Conservation (phyloP, 331 rosid genomes). For the Erythrophleum ivorense region DNA sequence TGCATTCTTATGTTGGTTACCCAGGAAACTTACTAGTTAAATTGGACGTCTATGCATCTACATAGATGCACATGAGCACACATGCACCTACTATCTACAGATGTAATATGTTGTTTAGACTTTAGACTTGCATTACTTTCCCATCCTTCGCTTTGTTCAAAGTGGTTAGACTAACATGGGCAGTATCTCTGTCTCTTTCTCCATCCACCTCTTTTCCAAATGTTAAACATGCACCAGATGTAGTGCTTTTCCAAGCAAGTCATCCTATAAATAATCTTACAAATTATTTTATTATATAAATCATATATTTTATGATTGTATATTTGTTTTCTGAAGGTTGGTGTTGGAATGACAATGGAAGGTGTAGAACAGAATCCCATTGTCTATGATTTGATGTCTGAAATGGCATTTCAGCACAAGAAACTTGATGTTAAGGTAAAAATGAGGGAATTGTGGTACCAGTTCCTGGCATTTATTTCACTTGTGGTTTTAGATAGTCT, state of each 20-base stretch:
- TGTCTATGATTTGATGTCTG: slow-evolving; percentile 81
- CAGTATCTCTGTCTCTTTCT: background rate
- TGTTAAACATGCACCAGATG: background rate
- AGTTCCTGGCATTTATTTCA: slow-evolving; percentile 31
- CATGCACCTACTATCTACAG: background rate
- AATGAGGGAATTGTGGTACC: slow-evolving; percentile 21
- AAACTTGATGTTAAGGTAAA: slow-evolving; percentile 71
- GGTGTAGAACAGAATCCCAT: slow-evolving; percentile 86
- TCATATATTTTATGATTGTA: slow-evolving; percentile 6
- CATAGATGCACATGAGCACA: background rate
- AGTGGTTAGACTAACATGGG: background rate
- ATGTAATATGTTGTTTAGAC: background rate
- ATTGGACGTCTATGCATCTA: background rate
- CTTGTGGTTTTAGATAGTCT: slow-evolving; percentile 21
- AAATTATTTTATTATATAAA: slow-evolving; percentile 11
- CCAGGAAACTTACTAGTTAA: background rate
- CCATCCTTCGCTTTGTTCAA: slow-evolving; percentile 13
- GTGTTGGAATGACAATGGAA: slow-evolving; percentile 93
- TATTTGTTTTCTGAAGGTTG: slow-evolving; percentile 63
- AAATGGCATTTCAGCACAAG: slow-evolving; percentile 72
- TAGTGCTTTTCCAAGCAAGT: slow-evolving; percentile 11
- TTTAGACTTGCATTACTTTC: slow-evolving; percentile 20
- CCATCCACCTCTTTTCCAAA: background rate
- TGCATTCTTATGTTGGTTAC: slow-evolving; percentile 11
- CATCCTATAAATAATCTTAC: slow-evolving; percentile 6